Conservation (phyloP, 2,329 filamentous ascomycete species). For the Fusarium sp. region DNA sequence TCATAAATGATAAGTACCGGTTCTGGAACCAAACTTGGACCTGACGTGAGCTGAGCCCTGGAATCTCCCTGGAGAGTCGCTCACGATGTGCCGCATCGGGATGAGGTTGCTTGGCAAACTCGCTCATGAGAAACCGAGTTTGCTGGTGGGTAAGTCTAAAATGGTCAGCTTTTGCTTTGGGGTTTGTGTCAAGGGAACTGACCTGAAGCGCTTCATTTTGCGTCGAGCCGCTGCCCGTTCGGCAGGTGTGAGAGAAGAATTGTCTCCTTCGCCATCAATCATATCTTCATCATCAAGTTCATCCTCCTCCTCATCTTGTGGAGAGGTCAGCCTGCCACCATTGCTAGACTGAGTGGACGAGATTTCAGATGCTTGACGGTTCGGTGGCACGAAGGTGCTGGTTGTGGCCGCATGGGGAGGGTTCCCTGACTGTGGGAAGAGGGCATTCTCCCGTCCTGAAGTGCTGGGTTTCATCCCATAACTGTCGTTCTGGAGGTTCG, state of each 20-base stretch:
- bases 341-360: constrained; percentile 52
- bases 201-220: constrained; percentile 87
- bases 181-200: constrained; percentile 42
- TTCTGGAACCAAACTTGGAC: constrained; percentile 99
- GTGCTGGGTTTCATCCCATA: constrained; percentile 20
- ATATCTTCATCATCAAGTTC: constrained; percentile 69
- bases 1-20: constrained; percentile 68
- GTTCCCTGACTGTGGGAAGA: neutral
- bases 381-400: constrained; percentile 39
- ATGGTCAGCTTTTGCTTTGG: constrained; percentile 51
- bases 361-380: constrained; percentile 53
- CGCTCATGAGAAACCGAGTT: constrained; percentile 97
- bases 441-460: constrained; percentile 4
- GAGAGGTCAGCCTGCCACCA: constrained; percentile 52
- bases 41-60: constrained; percentile 89
- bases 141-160: constrained; percentile 91
- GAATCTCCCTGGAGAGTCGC: constrained; percentile 88
- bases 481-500: constrained; percentile 10
- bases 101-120: constrained; percentile 94
- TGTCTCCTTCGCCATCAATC: constrained; percentile 57
- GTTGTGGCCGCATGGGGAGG: constrained; percentile 4
- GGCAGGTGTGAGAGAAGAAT: constrained; percentile 64
- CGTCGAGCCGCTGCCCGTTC: constrained; percentile 69
- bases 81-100: constrained; percentile 93
- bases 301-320: constrained; percentile 66